Evolutionary conservation across 371 early-diverging fungal genomes (phyloP).

Genomic region (Apophysomyces trapeziformis): DNA sequence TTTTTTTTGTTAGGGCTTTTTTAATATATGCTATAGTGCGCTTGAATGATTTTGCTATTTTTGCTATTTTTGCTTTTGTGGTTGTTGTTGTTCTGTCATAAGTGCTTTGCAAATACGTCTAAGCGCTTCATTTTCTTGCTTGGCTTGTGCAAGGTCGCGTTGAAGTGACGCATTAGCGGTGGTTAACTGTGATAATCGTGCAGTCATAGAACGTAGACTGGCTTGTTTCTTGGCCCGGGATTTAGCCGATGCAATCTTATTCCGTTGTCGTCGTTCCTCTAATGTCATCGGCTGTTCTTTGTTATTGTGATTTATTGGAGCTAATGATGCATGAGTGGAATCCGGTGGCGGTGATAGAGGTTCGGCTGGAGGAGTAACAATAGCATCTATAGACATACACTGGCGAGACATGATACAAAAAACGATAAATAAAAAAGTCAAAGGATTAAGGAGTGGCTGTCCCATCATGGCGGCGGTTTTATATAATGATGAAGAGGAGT

Average conservation of each 20-base stretch:
- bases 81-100: conserved; percentile 10
- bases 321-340: conserved; percentile 13
- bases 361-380: conserved; percentile 23
- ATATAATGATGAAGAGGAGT: conserved; percentile 7
- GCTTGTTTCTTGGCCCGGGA: conserved; percentile 58
- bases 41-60: not conserved
- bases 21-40: not conserved
- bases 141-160: conserved; percentile 38
- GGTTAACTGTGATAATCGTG: conserved; percentile 35
- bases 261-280: conserved; percentile 50
- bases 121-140: conserved; percentile 43
- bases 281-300: conserved; percentile 17
- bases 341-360: conserved; percentile 35
- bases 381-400: conserved; percentile 38
- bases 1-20: not conserved
- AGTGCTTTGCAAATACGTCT: conserved; percentile 35
- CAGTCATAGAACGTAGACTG: conserved; percentile 48
- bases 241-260: conserved; percentile 59
- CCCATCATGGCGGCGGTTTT: conserved; percentile 6
- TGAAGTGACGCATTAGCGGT: conserved; percentile 42
- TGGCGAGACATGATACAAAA: conserved; percentile 30
- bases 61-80: too few relatives aligned
- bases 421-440: conserved; percentile 10
- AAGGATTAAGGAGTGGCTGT: not conserved
- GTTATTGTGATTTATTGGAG: not conserved